These are phyloP conservation scores for Pulveroboletus sp. DNA, from an alignment of 768 basidiomycete genomes.

Conservation along the genomic window DNA sequence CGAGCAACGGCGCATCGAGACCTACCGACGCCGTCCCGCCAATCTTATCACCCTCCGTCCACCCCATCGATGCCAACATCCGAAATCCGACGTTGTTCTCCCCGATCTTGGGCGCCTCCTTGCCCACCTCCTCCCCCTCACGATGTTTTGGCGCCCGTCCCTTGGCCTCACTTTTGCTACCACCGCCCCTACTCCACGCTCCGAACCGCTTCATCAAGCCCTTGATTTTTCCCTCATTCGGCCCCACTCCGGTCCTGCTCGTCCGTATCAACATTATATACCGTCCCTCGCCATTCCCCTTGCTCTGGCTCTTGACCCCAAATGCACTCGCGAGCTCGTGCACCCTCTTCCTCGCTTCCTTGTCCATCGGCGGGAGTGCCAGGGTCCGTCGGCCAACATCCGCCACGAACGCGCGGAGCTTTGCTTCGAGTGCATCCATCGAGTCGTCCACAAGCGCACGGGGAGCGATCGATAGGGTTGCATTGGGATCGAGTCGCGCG, in stretches of 20 bases:
- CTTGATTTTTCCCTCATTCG: slow-evolving; percentile 61
- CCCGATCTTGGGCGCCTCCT: slow-evolving; percentile 80
- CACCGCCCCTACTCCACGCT: slow-evolving; percentile 8
- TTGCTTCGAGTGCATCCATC: slow-evolving; percentile 62
- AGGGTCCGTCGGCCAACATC: slow-evolving; percentile 51
- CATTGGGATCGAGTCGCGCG: slow-evolving; percentile 43
- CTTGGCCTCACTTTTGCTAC: slow-evolving; percentile 10
- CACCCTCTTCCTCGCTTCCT: slow-evolving; percentile 62
- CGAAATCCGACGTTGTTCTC: slow-evolving; percentile 80
- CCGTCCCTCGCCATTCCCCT: slow-evolving; percentile 61
- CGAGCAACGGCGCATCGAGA: slow-evolving; percentile 71
- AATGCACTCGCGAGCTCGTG: slow-evolving; percentile 83
- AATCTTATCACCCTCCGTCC: slow-evolving; percentile 78
- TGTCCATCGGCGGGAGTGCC: slow-evolving; percentile 75
- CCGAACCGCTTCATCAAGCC: slow-evolving; percentile 36
- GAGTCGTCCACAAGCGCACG: slow-evolving; percentile 59
- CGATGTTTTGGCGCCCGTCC: slow-evolving; percentile 45
- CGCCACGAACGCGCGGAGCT: slow-evolving; percentile 66
- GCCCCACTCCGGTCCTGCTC: slow-evolving; percentile 45
- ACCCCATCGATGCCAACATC: slow-evolving; percentile 88
- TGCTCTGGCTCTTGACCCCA: slow-evolving; percentile 71
- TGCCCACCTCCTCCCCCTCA: slow-evolving; percentile 89
- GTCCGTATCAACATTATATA: slow-evolving; percentile 80
- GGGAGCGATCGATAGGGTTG: slow-evolving; percentile 26
- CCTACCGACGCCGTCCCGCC: slow-evolving; percentile 56